Percentiles rank a stretch among this genome's conserved stretches.
These are phyloP conservation scores for Chalciporus sphaerocephalus DNA, from an alignment of 768 basidiomycete species.

Conservation along the genomic window DNA sequence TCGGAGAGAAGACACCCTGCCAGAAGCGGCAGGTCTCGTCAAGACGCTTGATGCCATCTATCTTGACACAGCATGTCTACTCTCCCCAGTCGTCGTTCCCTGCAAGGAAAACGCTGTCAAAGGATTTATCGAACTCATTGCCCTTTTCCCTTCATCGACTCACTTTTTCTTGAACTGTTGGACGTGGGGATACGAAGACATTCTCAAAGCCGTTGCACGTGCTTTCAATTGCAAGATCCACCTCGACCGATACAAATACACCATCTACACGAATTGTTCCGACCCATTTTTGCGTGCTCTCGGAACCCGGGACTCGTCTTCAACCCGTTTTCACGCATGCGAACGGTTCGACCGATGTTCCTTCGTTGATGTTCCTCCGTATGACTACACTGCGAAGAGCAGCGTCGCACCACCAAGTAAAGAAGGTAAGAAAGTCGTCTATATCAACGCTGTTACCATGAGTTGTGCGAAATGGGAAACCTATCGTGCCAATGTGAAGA, in stretches of 20 bases:
- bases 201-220: conserved; percentile 69
- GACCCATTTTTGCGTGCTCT: conserved; percentile 62
- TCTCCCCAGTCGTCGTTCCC: conserved; percentile 48
- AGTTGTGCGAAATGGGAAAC: conserved; percentile 54
- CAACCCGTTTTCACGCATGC: conserved; percentile 90
- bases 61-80: conserved; percentile 73
- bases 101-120: conserved; percentile 65
- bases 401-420: conserved; percentile 32
- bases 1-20: conserved; percentile 20
- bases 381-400: conserved; percentile 11
- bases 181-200: conserved; percentile 97
- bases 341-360: conserved; percentile 77
- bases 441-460: conserved; percentile 79
- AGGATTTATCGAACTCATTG: conserved; percentile 68
- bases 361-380: conserved; percentile 44
- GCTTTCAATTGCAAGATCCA: conserved; percentile 77
- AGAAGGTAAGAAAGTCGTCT: conserved; percentile 61
- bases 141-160: conserved; percentile 56
- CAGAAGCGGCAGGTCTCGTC: conserved; percentile 26
- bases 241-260: conserved; percentile 82
- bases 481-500: conserved; percentile 40
- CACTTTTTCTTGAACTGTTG: conserved; percentile 89
- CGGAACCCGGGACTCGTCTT: conserved; percentile 53
- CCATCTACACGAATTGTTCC: conserved; percentile 52
- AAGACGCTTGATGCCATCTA: conserved; percentile 72